Base-by-base conservation (phyloP, 2,329 filamentous ascomycete genomes). In the Paecilomyces formosus region DNA sequence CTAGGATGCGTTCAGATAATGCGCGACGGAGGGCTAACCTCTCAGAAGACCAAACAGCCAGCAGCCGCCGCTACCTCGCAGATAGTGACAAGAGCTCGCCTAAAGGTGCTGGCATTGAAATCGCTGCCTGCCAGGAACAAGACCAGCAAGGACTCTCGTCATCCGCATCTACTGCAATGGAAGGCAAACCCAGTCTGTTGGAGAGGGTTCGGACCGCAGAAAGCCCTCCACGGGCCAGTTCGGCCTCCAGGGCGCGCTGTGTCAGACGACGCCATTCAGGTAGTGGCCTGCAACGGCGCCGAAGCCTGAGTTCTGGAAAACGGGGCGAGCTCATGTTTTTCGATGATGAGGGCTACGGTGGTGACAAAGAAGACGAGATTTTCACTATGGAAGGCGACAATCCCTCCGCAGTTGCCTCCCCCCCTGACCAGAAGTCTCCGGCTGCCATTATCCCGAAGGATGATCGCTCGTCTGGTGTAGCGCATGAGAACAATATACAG, bases 281-380 rank as follows among this genome's bases (percentile, higher is more conserved):
- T 54, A 90, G 90, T 63, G 92, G 91, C 4, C 81, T 97, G 26
- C 85, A 89, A 59, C 87, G 89, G 67, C 88, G 90, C 24, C 79
- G 83, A 58, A 89, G 91, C 62, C 88, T 96, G 6, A 80, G 82
- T 53, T 82, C 82, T 18, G 83, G 87, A 12, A 81, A 84, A 9
- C 81, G 88, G 56, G 88, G 90, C n/a, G 83, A 89, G 62, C 80
- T 97, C n/a, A 87, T 96, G 71, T 96, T 92, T 65, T 92, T 89
- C 66, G 92, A 96, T 68, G 90, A 95, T 65, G 90, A 93, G 28
- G 91, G 92, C 22, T 93, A 95, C 68, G 86, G 86, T 50, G 89
- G 85, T 1, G 92, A 93, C 73, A 85, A 86, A 64, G 88, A 88
- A 61, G 88, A 90, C 63, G 81, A 83, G 33, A 85, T 88, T 6